Evolutionary conservation across 2,329 filamentous ascomycete genomes (phyloP), one percentile per base, ranked within the genome.

Genomic region (Apiospora koreana): DNA sequence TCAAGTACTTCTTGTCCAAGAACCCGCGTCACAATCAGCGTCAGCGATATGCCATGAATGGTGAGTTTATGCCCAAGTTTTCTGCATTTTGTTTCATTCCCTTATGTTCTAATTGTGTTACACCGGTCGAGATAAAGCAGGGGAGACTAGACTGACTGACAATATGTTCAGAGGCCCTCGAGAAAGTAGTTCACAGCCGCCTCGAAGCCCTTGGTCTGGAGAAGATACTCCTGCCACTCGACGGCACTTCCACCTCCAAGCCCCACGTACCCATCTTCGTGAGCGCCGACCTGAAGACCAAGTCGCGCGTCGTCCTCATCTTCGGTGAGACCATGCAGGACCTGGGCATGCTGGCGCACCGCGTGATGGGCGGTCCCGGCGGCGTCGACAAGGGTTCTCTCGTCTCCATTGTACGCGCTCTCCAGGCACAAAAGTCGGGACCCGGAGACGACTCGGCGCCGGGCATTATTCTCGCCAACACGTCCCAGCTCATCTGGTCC

Each of bases 1-100:
- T 94, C 84, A 88, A 93, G 74, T 97, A 87, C 85, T 91, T 90
- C 78, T 80, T 93, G 68, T 92, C 88, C 78, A 90, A 89, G 75
- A 94, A 94, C 79, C 84, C 88, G n/a, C 90, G 94, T 46, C 87
- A 92, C 81, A 97, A 97, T 79, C 87, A 92, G 50, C 85, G 92
- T 25, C 93, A 94, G 76, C 87, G 91, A 23, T 92, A 92, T 73
- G 86, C 90, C 48, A 90, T 97, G 81, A 92, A 97, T 76, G 82
- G 94, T 93, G 79, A 74, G 84, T 79, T 62, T 31, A 10, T 54
- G 25, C 4, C 3, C 14, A 43, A 16, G 16, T 43, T 18, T 1
- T 16, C 12, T 12, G 12, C 12, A 16, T 3, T 43, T 12, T 43
- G 12, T 43, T 28, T 18, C 10, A 31, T 58, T 5, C 18, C 21